Evolutionary conservation across 1,284 basidiomycete species (phyloP).

Genomic region (Wolfiporia cocos): DNA sequence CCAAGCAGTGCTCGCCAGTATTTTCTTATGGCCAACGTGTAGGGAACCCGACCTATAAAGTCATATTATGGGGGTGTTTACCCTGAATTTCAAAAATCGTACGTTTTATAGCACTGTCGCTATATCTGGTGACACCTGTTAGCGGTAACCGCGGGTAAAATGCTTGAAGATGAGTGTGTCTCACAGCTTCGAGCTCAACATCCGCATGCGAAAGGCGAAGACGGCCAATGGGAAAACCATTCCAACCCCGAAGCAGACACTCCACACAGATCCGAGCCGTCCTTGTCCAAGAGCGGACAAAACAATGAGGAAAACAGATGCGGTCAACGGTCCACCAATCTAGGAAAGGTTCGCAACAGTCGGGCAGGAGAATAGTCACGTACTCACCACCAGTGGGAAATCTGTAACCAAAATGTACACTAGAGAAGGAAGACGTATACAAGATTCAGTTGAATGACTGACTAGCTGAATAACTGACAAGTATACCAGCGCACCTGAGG

Average conservation of each 20-base stretch:
- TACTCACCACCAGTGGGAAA: conserved; percentile 50
- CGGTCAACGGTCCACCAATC: conserved; percentile 68
- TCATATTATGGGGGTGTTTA: conserved; percentile 3
- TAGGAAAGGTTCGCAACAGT: too few species aligned
- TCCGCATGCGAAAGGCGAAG: conserved; percentile 66
- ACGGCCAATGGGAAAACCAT: conserved; percentile 65
- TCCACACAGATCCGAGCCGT: conserved; percentile 69
- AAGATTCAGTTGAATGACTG: conserved; percentile 1
- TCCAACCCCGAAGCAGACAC: conserved; percentile 73
- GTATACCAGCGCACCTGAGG: too few species aligned
- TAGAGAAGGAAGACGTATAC: conserved; percentile 11
- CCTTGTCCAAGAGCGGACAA: conserved; percentile 59
- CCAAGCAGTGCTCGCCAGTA: conserved; percentile 71
- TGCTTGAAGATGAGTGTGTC: conserved; percentile 7
- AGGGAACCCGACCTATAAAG: conserved; percentile 53
- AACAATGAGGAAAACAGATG: conserved; percentile 68
- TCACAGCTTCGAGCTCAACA: conserved; percentile 62
- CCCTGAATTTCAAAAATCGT: conserved; percentile 18
- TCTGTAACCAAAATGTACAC: conserved; percentile 78
- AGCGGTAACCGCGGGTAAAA: too few species aligned
- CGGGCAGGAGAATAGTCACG: too few species aligned
- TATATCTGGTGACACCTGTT: conserved; percentile 32
- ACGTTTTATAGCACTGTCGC: conserved; percentile 61
- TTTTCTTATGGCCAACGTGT: conserved; percentile 52
- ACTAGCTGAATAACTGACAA: conserved; percentile 5